Base-by-base conservation (phyloP, 495 filamentous ascomycete species). In the Penicillium salamii region DNA sequence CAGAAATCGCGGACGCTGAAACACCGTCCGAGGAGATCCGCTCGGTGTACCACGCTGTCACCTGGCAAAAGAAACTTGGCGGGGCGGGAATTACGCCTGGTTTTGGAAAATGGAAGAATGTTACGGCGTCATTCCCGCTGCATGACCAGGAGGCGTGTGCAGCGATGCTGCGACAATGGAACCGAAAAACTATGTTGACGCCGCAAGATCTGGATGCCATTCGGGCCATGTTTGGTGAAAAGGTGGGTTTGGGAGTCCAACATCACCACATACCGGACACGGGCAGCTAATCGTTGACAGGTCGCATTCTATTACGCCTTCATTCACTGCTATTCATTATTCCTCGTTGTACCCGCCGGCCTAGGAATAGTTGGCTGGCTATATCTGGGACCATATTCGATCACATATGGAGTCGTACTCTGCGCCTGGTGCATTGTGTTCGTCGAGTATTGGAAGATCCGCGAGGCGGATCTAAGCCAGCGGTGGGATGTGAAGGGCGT, bases 251-350 rank as follows among this genome's bases (percentile, higher is more conserved):
- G n/a, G n/a, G n/a, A n/a, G n/a, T n/a, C n/a, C n/a, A n/a, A n/a
- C n/a, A n/a, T n/a, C n/a, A n/a, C n/a, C n/a, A n/a, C n/a, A n/a
- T n/a, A n/a, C n/a, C n/a, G n/a, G n/a, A n/a, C n/a, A n/a, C n/a
- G n/a, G n/a, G n/a, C n/a, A n/a, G 38, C 32, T 52, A 34, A 53
- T 20, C 7, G 11, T 26, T 9, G 43, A 1, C 21, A 84, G 78
- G 78, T 97, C 41, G 93, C 89, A 18, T 97, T 89, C 63, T 98
- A 98, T 68, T 97, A 95, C 63, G 91, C 92, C 3, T 98, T 98
- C 68, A 78, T 93, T 33, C 89, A 95, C 63, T 85, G 85, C 7
- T 98, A 98, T 66, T 91, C 95, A 50, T 69, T 79, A 20, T 95
- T 95, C 58, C 69, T 96, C n/a, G 60, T 87, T 11, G 85, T 91